These are phyloP conservation scores for Fusarium sp. DNA, from an alignment of 2,329 filamentous ascomycete genomes.

Conservation along the genomic window DNA sequence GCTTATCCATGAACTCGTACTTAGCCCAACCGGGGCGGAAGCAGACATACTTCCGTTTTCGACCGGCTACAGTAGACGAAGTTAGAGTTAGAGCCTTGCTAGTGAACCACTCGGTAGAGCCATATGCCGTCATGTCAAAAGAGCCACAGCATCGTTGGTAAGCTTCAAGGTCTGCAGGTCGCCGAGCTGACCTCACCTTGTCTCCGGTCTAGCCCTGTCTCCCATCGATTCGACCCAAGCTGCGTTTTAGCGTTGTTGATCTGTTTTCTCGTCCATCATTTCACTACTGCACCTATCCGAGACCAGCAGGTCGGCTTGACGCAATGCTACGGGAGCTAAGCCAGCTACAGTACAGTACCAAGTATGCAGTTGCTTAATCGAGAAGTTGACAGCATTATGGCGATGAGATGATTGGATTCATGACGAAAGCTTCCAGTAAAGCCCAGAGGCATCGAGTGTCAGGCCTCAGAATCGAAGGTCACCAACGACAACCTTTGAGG, in stretches of 20 bases:
- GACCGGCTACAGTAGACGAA: slow-evolving; percentile 26
- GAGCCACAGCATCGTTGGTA: slow-evolving; percentile 23
- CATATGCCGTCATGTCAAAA: slow-evolving; percentile 27
- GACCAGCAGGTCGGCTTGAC: slow-evolving; percentile 46
- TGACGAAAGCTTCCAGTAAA: slow-evolving; percentile 17
- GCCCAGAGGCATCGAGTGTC: slow-evolving; percentile 20
- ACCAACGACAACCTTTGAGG: slow-evolving; percentile 10
- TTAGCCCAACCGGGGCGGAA: slow-evolving; percentile 5
- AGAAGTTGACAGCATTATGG: slow-evolving; percentile 35
- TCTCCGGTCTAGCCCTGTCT: slow-evolving; percentile 29
- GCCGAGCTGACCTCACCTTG: slow-evolving; percentile 44
- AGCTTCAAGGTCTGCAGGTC: slow-evolving; percentile 20
- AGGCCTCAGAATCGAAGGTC: slow-evolving; percentile 39
- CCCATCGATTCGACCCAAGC: slow-evolving; percentile 31
- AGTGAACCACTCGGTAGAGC: slow-evolving; percentile 24
- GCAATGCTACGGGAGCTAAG: slow-evolving; percentile 41
- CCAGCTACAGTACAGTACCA: slow-evolving; percentile 18
- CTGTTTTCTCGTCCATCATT: slow-evolving; percentile 36
- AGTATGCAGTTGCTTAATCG: slow-evolving; percentile 18
- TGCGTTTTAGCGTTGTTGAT: slow-evolving; percentile 41
- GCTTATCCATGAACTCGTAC: background rate
- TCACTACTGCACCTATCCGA: slow-evolving; percentile 46
- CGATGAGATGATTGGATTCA: slow-evolving; percentile 15
- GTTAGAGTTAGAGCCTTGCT: slow-evolving; percentile 23
- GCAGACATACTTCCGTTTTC: slow-evolving; percentile 25